Base-by-base conservation (phyloP, 345 rosid species). In the Raphanus sativus region DNA sequence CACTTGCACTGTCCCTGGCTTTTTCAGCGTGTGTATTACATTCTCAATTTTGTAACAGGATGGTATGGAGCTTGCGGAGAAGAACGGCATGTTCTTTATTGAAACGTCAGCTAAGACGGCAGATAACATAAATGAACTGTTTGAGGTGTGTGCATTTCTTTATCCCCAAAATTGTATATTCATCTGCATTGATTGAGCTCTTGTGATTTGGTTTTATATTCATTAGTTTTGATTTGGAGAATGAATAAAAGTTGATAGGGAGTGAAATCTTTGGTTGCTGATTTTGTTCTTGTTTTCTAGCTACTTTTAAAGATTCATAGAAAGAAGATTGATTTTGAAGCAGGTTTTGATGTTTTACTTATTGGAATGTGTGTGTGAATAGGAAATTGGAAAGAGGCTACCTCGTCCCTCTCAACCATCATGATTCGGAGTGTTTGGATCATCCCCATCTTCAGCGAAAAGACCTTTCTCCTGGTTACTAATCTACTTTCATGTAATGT, bases 71-170 rank as follows among this genome's bases (percentile, higher is more conserved):
- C 90, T 88, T 77, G 97, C 98, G 4, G 98, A 94, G 92, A 92
- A 89, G 83, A 94, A 94, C 65, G 89, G 97, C 21, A 94, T 94
- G 98, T 94, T 94, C 89, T 94, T 90, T 71, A 92, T 94, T 3
- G 98, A 94, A 90, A 89, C 97, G 36, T 94, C 98, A 29, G 98
- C 98, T 32, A 94, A 94, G 84, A 94, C 98, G 64, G 97, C 98
- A 9, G 97, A 92, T 81, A 94, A 94, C 75, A 92, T 94, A 81
- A 90, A 89, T 64, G 89, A 94, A 83, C 87, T 94, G 68, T 94
- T 94, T 77, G 89, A 94, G 98, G 98, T 91, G 65, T 32, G 73
- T 32, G 73, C 59, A 65, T 70, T 34, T 40, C 15, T 29, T 33
- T 29, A 69, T 38, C 34, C 6, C 28, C 25, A 21, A 13, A 29